phyloP scores from a whole-genome alignment of 805 yeast genomes.

The Saccharomycopsis sp. region DNA sequence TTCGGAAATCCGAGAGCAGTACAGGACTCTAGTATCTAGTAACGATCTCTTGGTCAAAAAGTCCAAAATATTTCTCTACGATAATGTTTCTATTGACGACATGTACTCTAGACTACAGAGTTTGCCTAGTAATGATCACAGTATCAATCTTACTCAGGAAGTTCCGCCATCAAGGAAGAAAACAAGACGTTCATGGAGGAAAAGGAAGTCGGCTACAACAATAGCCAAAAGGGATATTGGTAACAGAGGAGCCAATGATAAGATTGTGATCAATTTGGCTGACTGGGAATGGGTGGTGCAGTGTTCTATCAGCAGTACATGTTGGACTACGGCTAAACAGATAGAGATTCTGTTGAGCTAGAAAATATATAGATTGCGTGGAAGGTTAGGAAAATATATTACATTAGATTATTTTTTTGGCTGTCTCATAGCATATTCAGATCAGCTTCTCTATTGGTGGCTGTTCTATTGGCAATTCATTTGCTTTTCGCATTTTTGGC shows the following conservation, averaged over 20 bases:
- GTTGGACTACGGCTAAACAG: constrained; percentile 23
- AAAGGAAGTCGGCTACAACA: not conserved
- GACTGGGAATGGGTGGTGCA: constrained; percentile 68
- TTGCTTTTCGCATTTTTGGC: too few species aligned
- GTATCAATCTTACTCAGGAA: not conserved
- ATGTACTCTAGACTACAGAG: constrained; percentile 2
- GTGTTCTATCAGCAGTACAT: constrained; percentile 38
- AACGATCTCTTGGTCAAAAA: not conserved
- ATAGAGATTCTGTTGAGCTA: not conserved
- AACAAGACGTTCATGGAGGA: not conserved
- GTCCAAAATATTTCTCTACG: constrained; percentile 27
- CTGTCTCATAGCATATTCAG: too few species aligned
- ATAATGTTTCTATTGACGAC: constrained; percentile 20
- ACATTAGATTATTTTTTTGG: not conserved
- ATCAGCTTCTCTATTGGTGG: too few species aligned
- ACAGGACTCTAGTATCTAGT: not conserved
- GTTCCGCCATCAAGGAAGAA: constrained; percentile 4
- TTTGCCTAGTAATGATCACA: not conserved
- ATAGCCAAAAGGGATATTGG: not conserved
- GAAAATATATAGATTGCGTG: not conserved
- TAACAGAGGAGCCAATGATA: not conserved
- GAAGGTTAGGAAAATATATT: not conserved
- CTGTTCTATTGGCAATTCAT: too few species aligned
- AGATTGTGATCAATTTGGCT: constrained; percentile 28
- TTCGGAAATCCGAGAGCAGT: not conserved